Evolutionary conservation across 805 yeast genomes (phyloP), one percentile per base, ranked within the genome.

Genomic region (Lipomyces sp.): DNA sequence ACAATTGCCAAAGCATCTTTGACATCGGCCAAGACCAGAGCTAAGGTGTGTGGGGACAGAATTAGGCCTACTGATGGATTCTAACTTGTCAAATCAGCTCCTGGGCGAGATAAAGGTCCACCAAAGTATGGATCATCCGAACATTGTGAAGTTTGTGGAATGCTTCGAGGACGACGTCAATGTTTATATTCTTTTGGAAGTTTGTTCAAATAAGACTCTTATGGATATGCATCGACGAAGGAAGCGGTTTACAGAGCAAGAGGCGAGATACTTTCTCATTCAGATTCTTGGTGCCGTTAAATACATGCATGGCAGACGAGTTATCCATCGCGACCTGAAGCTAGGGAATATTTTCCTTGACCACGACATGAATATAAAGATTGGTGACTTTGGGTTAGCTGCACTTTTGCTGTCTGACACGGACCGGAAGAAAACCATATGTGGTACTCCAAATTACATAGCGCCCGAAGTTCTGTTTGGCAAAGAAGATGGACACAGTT

Each of bases 341-440:
- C 85, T 96, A 64, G 99, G 99, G 35, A 95, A 95, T 78, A 92
- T 95, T 71, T 94, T 95, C 78, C 89, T 95, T 73, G 99, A 95
- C 77, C 90, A 92, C 8, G 84, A 90, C 57, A 95, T 94, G 97
- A 91, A 92, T 78, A 84, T 94, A 75, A 95, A 95, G 77, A 90
- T 95, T 69, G 99, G 99, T 70, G 99, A 95, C 78, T 95, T 95
- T 80, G 99, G 99, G 39, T 84, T 95, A 67, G 99, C 99, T n/a
- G 92, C 98, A 0, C 89, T 91, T n/a, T 83, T 95, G 69, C 90
- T 89, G 54, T 81, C 86, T 30, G 81, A 84, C 37, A 84, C 84
- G 65, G 90, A 90, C 60, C 87, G 94, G 71, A 92, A 94, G 75
- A 90, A 88, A 76, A 94, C 99, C 55, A 91, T 95, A 64, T 95